A percentile compares a stretch with the other conserved stretches of the same genome.
These are phyloP conservation scores for Globisporangium cylindrosporum DNA, from an alignment of 352 stramenopile species.

Conservation along the genomic window DNA sequence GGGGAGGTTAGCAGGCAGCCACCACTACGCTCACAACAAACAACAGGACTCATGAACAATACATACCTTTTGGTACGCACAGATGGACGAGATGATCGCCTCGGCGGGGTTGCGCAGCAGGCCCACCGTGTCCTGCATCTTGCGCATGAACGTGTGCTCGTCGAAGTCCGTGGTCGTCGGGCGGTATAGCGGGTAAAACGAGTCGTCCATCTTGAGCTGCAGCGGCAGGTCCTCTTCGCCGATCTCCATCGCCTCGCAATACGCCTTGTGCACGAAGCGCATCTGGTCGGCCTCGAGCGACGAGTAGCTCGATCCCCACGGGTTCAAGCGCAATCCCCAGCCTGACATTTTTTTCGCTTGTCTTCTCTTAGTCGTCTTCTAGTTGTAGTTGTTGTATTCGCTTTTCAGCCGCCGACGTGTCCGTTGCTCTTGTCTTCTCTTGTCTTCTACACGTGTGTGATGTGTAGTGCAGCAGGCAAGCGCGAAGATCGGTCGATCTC, in stretches of 20 bases:
- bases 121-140: slow-evolving; percentile 85
- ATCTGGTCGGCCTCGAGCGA: slow-evolving; percentile 84
- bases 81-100: slow-evolving; percentile 85
- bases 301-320: slow-evolving; percentile 81
- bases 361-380: neutral
- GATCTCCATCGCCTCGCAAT: slow-evolving; percentile 81
- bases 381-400: neutral
- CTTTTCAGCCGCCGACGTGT: neutral
- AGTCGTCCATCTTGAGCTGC: slow-evolving; percentile 85
- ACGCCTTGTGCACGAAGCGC: slow-evolving; percentile 83
- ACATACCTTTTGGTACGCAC: slow-evolving; percentile 66
- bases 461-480: neutral
- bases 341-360: slow-evolving; percentile 49
- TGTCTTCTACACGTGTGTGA: neutral
- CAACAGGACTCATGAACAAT: neutral
- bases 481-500: neutral
- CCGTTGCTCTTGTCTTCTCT: neutral
- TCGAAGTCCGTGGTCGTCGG: slow-evolving; percentile 80
- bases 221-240: slow-evolving; percentile 79
- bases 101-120: slow-evolving; percentile 77
- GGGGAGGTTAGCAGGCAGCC: neutral
- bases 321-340: slow-evolving; percentile 83
- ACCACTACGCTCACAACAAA: neutral
- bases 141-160: slow-evolving; percentile 85
- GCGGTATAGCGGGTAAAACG: slow-evolving; percentile 74